Percentiles rank a stretch among this genome's conserved stretches.
Evolutionary conservation across 192 early-diverging fungal genomes (phyloP).

Genomic region (Spinellus fusiger): DNA sequence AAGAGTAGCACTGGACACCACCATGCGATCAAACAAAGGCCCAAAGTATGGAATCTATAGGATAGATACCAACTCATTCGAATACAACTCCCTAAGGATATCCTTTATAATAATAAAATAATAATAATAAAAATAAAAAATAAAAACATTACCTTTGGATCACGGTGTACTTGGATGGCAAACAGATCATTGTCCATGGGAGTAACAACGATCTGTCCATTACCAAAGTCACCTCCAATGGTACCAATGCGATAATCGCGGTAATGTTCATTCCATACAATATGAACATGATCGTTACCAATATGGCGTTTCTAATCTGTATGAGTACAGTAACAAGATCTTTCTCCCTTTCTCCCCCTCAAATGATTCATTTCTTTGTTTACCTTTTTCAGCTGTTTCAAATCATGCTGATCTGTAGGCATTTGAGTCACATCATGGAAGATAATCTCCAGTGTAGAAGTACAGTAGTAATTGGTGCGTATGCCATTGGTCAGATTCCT

Average conservation of each 20-base stretch:
- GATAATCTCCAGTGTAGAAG: conserved; percentile 78
- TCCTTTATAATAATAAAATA: neutral
- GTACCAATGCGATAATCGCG: conserved; percentile 83
- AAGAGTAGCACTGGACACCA: conserved; percentile 67
- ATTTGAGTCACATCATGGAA: conserved; percentile 90
- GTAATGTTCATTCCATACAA: conserved; percentile 94
- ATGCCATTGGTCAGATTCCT: conserved; percentile 69
- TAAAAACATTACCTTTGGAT: conserved; percentile 40
- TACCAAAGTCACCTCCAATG: conserved; percentile 97
- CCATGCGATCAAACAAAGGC: conserved; percentile 73
- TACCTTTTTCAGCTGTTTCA: conserved; percentile 91
- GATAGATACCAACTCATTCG: neutral
- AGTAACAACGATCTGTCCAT: conserved; percentile 86
- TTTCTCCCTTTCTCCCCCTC: neutral
- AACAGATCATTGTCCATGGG: conserved; percentile 66
- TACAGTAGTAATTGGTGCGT: conserved; percentile 77
- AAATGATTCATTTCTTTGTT: neutral
- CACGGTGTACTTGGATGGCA: conserved; percentile 51
- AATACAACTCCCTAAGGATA: neutral
- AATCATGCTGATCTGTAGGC: conserved; percentile 75
- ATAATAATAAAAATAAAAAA: too few species aligned
- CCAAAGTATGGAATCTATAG: conserved; percentile 74
- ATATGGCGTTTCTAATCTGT: conserved; percentile 86
- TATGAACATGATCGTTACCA: conserved; percentile 98
- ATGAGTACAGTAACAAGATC: neutral